phyloP scores from a whole-genome alignment of 768 basidiomycete genomes.

The Erythrobasidium yunnanense region DNA sequence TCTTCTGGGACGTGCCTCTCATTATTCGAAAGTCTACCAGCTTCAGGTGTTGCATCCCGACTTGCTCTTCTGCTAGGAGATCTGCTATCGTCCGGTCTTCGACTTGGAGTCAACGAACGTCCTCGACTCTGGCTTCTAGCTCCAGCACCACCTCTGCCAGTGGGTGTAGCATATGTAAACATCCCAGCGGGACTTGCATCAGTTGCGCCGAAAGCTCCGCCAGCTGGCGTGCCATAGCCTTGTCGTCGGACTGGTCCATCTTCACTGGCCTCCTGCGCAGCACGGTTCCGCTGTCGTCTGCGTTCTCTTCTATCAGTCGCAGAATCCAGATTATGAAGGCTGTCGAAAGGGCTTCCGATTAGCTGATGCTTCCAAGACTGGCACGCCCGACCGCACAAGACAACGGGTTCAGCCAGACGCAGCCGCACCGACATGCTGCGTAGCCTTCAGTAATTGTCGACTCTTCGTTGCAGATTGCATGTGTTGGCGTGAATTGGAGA shows the following conservation, averaged over 20 bases:
- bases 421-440: slow-evolving; percentile 41
- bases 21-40: background rate
- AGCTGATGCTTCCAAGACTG: background rate
- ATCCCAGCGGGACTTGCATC: background rate
- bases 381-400: slow-evolving; percentile 42
- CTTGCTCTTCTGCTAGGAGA: background rate
- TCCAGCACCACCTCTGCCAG: slow-evolving; percentile 22
- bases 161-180: background rate
- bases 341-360: background rate
- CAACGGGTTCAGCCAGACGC: slow-evolving; percentile 60
- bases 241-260: background rate
- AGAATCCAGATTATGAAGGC: slow-evolving; percentile 46
- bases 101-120: background rate
- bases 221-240: background rate
- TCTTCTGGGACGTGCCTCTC: background rate
- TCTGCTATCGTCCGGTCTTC: slow-evolving; percentile 5
- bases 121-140: slow-evolving; percentile 10
- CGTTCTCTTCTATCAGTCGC: slow-evolving; percentile 40
- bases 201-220: background rate
- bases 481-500: too few species aligned
- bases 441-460: background rate
- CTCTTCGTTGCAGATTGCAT: too few species aligned
- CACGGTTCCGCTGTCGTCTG: slow-evolving; percentile 43
- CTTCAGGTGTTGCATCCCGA: background rate
- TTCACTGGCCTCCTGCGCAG: slow-evolving; percentile 1